These are phyloP conservation scores for Verticillium nubilum DNA, from an alignment of 2,329 filamentous ascomycete genomes.

Conservation along the genomic window DNA sequence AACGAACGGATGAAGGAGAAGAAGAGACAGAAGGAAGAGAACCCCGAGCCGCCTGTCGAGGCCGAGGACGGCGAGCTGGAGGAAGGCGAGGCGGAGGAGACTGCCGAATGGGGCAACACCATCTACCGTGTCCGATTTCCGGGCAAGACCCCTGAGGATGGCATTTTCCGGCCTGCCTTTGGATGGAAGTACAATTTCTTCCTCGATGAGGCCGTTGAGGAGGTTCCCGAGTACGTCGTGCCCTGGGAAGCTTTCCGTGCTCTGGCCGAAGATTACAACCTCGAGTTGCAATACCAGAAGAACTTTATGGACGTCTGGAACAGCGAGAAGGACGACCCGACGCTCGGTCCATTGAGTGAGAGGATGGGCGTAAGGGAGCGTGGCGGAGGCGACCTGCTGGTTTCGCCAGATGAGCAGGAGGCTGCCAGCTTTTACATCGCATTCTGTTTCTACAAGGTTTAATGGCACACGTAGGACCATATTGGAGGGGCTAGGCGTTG, in stretches of 20 bases:
- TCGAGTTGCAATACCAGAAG: slow-evolving; percentile 92
- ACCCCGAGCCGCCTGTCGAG: slow-evolving; percentile 21
- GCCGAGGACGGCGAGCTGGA: slow-evolving; percentile 43
- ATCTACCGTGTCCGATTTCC: slow-evolving; percentile 91
- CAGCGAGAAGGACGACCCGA: slow-evolving; percentile 78
- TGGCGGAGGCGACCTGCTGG: slow-evolving; percentile 59
- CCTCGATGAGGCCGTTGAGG: slow-evolving; percentile 91
- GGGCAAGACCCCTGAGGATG: slow-evolving; percentile 74
- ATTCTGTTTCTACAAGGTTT: slow-evolving; percentile 97
- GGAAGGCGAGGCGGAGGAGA: slow-evolving; percentile 57
- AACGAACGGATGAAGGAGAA: slow-evolving; percentile 52
- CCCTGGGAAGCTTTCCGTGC: slow-evolving; percentile 97
- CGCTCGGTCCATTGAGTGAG: slow-evolving; percentile 80
- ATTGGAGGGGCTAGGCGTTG: neutral
- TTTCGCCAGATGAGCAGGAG: slow-evolving; percentile 85
- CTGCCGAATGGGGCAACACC: slow-evolving; percentile 83
- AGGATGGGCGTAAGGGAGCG: slow-evolving; percentile 89
- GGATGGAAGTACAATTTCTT: slow-evolving; percentile 99
- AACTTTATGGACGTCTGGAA: slow-evolving; percentile 89
- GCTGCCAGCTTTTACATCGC: slow-evolving; percentile 88
- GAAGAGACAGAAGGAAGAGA: slow-evolving; percentile 27
- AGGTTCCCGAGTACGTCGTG: slow-evolving; percentile 94
- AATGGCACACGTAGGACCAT: slow-evolving; percentile 12
- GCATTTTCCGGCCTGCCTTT: slow-evolving; percentile 88
- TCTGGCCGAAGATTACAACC: slow-evolving; percentile 91